Base-by-base conservation (phyloP, 495 filamentous ascomycete species). In the Rostrohypoxylon terebratum region DNA sequence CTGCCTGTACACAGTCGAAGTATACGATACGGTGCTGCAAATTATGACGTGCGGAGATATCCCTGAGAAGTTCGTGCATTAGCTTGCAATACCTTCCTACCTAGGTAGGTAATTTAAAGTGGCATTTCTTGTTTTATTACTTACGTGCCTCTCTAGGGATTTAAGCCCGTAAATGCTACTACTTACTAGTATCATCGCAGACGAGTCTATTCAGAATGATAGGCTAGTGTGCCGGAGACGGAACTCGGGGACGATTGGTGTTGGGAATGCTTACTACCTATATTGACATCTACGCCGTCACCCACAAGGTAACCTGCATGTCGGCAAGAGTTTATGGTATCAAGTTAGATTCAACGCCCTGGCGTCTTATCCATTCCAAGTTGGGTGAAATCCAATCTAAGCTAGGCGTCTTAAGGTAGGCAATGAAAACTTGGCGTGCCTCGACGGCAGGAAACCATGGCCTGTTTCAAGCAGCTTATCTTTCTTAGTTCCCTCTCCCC, bases 341-440 rank as follows among this genome's bases (percentile, higher is more conserved):
- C 3, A 33, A 11, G 48, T 8, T 9, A 13, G 25, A 54, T 33
- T 54, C 6, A 31, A 31, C 50, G 50, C n/a, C 50, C 50, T 25
- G 50, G 25, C 50, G 50, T 54, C 38, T 11, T 54, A 54, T 54
- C 23, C n/a, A n/a, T n/a, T n/a, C n/a, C n/a, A n/a, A n/a, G 33
- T 11, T 16, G 23, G 11, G 23, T 14, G 10, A 16, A 48, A 51
- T 51, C 20, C 47, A 51, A 25, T 20, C 47, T 28, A 51, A 21
- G 23, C 14, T 16, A 33, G 18, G 25, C 50, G n/a, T n/a, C n/a
- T n/a, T n/a, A n/a, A 21, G 23, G 28, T 16, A 33, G 18, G 25
- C 50, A 16, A 54, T 33, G n/a, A 20, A 50, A 25, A 25, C 47
- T 53, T 2, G 23, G 21, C 10, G 28, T 36, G n/a, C 18, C 51